Conservation (phyloP, 345 rosid genomes). For the Pistacia integerrima region DNA sequence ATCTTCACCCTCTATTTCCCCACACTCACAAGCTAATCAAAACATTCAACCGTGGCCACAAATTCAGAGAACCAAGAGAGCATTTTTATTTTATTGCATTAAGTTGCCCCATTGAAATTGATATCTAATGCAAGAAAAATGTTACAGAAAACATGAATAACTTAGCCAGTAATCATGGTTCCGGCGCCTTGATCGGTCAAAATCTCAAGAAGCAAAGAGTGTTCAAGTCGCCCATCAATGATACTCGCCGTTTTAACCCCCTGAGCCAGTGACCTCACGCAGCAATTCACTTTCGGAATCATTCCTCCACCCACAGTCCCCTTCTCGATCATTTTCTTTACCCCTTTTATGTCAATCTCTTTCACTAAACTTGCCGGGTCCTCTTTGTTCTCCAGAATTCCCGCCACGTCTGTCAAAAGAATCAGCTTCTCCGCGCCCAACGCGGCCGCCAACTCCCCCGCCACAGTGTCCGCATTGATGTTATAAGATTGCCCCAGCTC, state of each 20-base stretch:
- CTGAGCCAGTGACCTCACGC: constrained; percentile 79
- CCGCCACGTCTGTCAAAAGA: constrained; percentile 82
- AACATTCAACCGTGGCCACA: too few relatives aligned
- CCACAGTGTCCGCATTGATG: constrained; percentile 94
- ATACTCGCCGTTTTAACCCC: constrained; percentile 93
- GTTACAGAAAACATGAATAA: not conserved
- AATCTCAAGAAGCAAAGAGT: constrained; percentile 83
- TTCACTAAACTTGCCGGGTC: constrained; percentile 75
- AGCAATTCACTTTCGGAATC: constrained; percentile 93
- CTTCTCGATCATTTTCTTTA: constrained; percentile 73
- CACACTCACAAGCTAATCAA: too few relatives aligned
- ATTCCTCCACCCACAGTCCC: constrained; percentile 86
- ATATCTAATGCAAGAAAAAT: too few relatives aligned
- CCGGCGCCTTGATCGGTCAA: constrained; percentile 96
- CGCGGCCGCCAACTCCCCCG: constrained; percentile 93
- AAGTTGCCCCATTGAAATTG: too few relatives aligned
- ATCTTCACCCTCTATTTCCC: too few relatives aligned
- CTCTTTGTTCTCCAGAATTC: constrained; percentile 62
- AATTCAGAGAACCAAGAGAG: too few relatives aligned
- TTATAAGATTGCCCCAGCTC: constrained; percentile 74
- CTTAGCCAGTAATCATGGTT: constrained; percentile 84
- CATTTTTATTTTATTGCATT: too few relatives aligned
- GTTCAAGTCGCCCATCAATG: constrained; percentile 82
- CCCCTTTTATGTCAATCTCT: constrained; percentile 84
- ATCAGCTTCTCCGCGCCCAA: constrained; percentile 91